phyloP scores from a whole-genome alignment of 1,284 basidiomycete genomes.

The Ceratobasidium sp. region DNA sequence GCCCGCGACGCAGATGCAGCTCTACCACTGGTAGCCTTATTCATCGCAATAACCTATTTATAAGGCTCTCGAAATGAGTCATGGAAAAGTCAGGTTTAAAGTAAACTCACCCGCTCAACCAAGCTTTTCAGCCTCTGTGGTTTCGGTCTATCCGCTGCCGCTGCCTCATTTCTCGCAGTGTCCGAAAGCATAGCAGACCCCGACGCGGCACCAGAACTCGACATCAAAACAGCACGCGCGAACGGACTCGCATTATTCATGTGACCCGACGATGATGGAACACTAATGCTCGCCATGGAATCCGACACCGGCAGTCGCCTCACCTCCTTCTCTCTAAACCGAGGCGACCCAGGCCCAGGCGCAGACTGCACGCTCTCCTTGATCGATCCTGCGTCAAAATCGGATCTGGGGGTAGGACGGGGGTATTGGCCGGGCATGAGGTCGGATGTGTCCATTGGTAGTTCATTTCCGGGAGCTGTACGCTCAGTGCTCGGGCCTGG shows the following conservation, averaged over 20 bases:
- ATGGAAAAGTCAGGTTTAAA: not conserved
- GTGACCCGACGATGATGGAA: too few relatives aligned
- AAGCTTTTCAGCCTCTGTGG: conserved; percentile 9
- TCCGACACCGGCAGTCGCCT: not conserved
- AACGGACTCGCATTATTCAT: too few relatives aligned
- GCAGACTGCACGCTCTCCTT: conserved; percentile 16
- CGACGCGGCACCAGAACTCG: too few relatives aligned
- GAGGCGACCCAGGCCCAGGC: conserved; percentile 49
- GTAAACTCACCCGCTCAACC: conserved; percentile 32
- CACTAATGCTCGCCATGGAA: too few relatives aligned
- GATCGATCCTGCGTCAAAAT: conserved; percentile 12
- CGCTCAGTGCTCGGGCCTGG: too few relatives aligned
- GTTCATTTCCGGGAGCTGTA: too few relatives aligned
- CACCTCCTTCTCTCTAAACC: conserved; percentile 45
- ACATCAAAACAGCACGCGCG: too few relatives aligned
- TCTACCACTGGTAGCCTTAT: not conserved
- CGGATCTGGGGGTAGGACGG: conserved; percentile 2
- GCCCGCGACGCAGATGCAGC: conserved; percentile 43
- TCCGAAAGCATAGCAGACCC: too few relatives aligned
- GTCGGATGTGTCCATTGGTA: conserved; percentile 24
- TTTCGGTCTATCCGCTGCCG: not conserved
- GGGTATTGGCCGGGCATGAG: not conserved
- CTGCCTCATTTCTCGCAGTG: too few relatives aligned
- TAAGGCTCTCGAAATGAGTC: not conserved
- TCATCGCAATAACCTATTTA: conserved; percentile 31